Evolutionary conservation across 352 stramenopile species (phyloP).

Genomic region (Blastocystis sp.): DNA sequence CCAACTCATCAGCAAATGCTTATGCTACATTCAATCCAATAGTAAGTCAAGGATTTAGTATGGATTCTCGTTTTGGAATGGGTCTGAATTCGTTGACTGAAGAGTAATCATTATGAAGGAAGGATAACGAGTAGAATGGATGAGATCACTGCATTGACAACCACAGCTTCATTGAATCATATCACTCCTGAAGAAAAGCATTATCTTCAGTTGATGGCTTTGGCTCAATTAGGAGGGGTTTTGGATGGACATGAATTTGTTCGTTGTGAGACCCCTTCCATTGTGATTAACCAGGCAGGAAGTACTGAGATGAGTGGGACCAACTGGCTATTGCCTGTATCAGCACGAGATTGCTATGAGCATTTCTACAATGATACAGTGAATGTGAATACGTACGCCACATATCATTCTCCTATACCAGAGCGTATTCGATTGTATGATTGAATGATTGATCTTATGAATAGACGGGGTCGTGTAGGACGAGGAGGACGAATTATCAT

Average conservation of each 20-base stretch:
- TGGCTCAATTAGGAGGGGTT: background rate
- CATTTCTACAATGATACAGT: background rate
- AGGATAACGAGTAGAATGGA: background rate
- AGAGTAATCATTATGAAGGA: background rate
- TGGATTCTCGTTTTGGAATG: background rate
- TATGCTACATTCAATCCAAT: slow-evolving; percentile 31
- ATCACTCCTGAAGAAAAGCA: slow-evolving; percentile 1
- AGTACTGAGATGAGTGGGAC: background rate
- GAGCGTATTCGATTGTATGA: background rate
- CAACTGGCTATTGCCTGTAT: slow-evolving; percentile 27
- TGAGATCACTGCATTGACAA: background rate
- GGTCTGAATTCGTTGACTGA: background rate
- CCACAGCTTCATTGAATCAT: background rate
- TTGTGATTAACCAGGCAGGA: slow-evolving; percentile 12
- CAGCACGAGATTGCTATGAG: background rate
- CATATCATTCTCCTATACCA: background rate
- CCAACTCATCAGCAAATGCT: background rate
- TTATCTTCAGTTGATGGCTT: background rate
- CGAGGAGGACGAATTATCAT: slow-evolving; percentile 29
- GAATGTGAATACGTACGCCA: background rate
- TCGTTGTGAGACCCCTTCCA: background rate
- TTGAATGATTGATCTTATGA: background rate
- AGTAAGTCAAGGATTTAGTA: background rate
- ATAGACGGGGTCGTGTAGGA: slow-evolving; percentile 34
- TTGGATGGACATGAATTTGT: background rate